A percentile compares a stretch with the other conserved stretches of the same genome.
Conservation (phyloP, 2,329 filamentous ascomycete genomes). For the Kalaharituber pfeilii region DNA sequence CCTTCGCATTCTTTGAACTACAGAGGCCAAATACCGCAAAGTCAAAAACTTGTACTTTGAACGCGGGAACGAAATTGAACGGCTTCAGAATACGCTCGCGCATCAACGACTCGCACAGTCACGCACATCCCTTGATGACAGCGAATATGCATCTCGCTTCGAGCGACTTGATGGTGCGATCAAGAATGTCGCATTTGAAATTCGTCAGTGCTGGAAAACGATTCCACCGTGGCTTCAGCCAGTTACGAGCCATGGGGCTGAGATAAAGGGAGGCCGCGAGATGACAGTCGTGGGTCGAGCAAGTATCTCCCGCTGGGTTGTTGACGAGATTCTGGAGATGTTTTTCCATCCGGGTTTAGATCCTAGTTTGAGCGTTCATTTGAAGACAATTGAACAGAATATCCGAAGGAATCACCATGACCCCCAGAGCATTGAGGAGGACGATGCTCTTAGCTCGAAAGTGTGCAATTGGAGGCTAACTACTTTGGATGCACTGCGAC, state of each 20-base stretch:
- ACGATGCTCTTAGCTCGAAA: slow-evolving; percentile 70
- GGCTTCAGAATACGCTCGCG: slow-evolving; percentile 90
- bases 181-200: slow-evolving; percentile 86
- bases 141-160: slow-evolving; percentile 78
- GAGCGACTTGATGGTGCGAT: slow-evolving; percentile 83
- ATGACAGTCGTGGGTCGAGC: slow-evolving; percentile 93
- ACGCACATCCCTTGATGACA: slow-evolving; percentile 85
- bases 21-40: slow-evolving; percentile 85
- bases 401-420: slow-evolving; percentile 62
- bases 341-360: slow-evolving; percentile 88
- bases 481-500: slow-evolving; percentile 75
- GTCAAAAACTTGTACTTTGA: slow-evolving; percentile 97
- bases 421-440: slow-evolving; percentile 65
- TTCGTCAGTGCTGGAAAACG: slow-evolving; percentile 79
- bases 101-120: slow-evolving; percentile 91
- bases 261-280: slow-evolving; percentile 79
- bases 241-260: slow-evolving; percentile 68
- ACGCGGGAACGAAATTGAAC: slow-evolving; percentile 72
- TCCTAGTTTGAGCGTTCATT: slow-evolving; percentile 50
- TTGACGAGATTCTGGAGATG: slow-evolving; percentile 77
- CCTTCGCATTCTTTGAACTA: not conserved
- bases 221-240: slow-evolving; percentile 65
- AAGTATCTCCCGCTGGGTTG: slow-evolving; percentile 73
- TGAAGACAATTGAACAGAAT: slow-evolving; percentile 77
- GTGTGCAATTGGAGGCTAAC: slow-evolving; percentile 85